Evolutionary conservation across 2,329 filamentous ascomycete species (phyloP).

Genomic region (Metarhizium sp.): DNA sequence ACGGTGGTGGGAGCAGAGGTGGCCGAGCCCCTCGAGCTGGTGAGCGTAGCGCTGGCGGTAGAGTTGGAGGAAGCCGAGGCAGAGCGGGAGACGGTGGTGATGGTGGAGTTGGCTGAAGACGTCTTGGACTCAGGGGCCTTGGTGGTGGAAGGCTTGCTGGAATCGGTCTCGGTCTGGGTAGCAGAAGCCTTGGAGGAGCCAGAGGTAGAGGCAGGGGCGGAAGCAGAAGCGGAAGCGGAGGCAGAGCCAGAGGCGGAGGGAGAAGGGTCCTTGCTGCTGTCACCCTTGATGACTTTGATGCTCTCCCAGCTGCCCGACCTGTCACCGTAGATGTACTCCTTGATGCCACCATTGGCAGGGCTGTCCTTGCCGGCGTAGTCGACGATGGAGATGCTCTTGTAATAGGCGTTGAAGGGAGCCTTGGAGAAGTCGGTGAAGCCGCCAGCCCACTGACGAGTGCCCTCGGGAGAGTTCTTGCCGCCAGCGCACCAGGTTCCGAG

Average conservation of each 20-base stretch:
- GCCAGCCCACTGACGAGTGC: conserved; percentile 64
- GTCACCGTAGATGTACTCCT: conserved; percentile 32
- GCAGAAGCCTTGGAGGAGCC: conserved; percentile 35
- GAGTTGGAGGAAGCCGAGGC: conserved; percentile 8
- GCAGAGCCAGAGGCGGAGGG: conserved; percentile 46
- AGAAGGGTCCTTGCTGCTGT: conserved; percentile 62
- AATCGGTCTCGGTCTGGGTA: neutral
- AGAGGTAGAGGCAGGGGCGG: conserved; percentile 36
- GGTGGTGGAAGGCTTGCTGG: conserved; percentile 54
- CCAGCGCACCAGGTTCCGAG: conserved; percentile 60
- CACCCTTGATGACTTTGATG: conserved; percentile 58
- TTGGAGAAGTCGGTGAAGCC: conserved; percentile 39
- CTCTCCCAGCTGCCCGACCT: conserved; percentile 31
- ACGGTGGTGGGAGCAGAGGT: conserved; percentile 3
- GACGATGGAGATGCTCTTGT: conserved; percentile 33
- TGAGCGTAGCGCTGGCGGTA: neutral
- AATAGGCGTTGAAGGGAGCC: conserved; percentile 33
- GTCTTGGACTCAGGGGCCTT: conserved; percentile 21
- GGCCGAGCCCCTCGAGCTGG: neutral
- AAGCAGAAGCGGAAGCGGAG: conserved; percentile 33
- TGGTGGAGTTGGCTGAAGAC: conserved; percentile 10
- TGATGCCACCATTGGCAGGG: conserved; percentile 23
- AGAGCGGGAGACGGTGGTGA: conserved; percentile 7
- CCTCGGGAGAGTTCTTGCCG: conserved; percentile 47
- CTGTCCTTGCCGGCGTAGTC: conserved; percentile 32